Conservation (phyloP, 148 eudicot genomes). For the Agrostemma githago region DNA sequence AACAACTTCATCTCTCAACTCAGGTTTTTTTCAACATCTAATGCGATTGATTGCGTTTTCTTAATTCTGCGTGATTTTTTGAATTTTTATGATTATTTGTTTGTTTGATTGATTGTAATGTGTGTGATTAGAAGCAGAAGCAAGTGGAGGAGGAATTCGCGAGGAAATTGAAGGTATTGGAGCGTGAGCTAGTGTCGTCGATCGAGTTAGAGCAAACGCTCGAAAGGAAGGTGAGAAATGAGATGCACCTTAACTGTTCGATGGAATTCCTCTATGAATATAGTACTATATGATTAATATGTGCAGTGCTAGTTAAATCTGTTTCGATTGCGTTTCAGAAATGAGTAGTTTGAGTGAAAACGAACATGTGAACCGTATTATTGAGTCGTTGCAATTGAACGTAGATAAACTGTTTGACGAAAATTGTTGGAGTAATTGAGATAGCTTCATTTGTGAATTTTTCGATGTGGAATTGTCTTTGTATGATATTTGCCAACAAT, state of each 20-base stretch:
- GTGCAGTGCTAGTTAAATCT: not conserved
- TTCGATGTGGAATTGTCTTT: too few species aligned
- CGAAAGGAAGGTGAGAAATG: slow-evolving; percentile 37
- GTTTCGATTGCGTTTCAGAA: not conserved
- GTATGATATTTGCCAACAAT: too few species aligned
- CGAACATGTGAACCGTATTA: not conserved
- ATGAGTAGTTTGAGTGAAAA: not conserved
- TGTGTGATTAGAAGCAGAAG: slow-evolving; percentile 33
- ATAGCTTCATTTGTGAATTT: too few species aligned
- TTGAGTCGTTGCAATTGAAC: not conserved
- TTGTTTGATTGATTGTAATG: slow-evolving; percentile 12
- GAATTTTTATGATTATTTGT: too few species aligned
- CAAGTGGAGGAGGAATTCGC: slow-evolving; percentile 39
- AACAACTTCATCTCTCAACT: slow-evolving; percentile 31
- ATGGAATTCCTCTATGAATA: slow-evolving; percentile 20
- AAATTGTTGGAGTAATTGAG: too few species aligned
- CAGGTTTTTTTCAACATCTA: slow-evolving; percentile 33
- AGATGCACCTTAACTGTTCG: slow-evolving; percentile 18
- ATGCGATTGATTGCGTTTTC: not conserved
- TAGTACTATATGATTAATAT: not conserved
- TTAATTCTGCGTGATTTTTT: not conserved
- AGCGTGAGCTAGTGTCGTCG: slow-evolving; percentile 35
- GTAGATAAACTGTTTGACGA: not conserved
- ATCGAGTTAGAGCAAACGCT: slow-evolving; percentile 36
- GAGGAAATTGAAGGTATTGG: slow-evolving; percentile 38